A percentile compares a stretch with the other conserved stretches of the same genome.
Evolutionary conservation across 208 protist species (phyloP).

Genomic region (Endotrypanum monterogeii): DNA sequence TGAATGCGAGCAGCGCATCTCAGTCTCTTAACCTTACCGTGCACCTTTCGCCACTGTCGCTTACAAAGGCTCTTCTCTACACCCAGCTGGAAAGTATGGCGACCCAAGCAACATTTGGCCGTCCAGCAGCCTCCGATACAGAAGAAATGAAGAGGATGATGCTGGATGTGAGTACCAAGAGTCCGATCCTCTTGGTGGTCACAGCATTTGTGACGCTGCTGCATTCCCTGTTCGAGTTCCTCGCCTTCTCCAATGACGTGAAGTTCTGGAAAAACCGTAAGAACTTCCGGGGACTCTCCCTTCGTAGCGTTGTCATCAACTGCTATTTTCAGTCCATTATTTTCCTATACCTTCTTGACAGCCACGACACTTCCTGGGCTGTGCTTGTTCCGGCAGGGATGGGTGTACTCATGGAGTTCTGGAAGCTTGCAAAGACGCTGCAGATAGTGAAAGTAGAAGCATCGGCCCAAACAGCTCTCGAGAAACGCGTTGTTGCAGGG

Average conservation of each 20-base stretch:
- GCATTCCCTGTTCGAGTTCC: slow-evolving; percentile 98
- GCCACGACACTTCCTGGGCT: slow-evolving; percentile 93
- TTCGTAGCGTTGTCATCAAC: slow-evolving; percentile 95
- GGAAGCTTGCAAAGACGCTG: slow-evolving; percentile 95
- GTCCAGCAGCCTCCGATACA: slow-evolving; percentile 40
- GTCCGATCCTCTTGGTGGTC: slow-evolving; percentile 92
- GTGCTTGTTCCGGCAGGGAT: slow-evolving; percentile 92
- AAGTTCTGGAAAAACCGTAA: slow-evolving; percentile 90
- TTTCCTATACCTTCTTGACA: slow-evolving; percentile 98
- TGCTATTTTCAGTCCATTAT: slow-evolving; percentile 95
- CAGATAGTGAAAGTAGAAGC: slow-evolving; percentile 26
- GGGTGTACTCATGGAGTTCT: slow-evolving; percentile 94
- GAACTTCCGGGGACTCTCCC: slow-evolving; percentile 95
- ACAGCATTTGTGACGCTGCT: slow-evolving; percentile 96
- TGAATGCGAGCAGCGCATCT: slow-evolving; percentile 76
- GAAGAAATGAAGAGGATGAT: slow-evolving; percentile 95
- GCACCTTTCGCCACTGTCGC: slow-evolving; percentile 39
- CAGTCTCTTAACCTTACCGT: slow-evolving; percentile 59
- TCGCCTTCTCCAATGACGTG: slow-evolving; percentile 98
- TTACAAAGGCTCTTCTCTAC: slow-evolving; percentile 76
- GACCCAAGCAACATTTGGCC: slow-evolving; percentile 70
- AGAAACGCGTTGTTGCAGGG: neutral
- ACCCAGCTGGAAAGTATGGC: slow-evolving; percentile 85
- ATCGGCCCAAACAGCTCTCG: neutral
- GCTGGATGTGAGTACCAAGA: slow-evolving; percentile 88